phyloP scores from a whole-genome alignment of 2,329 filamentous ascomycete species.

The Cytospora piceicola region DNA sequence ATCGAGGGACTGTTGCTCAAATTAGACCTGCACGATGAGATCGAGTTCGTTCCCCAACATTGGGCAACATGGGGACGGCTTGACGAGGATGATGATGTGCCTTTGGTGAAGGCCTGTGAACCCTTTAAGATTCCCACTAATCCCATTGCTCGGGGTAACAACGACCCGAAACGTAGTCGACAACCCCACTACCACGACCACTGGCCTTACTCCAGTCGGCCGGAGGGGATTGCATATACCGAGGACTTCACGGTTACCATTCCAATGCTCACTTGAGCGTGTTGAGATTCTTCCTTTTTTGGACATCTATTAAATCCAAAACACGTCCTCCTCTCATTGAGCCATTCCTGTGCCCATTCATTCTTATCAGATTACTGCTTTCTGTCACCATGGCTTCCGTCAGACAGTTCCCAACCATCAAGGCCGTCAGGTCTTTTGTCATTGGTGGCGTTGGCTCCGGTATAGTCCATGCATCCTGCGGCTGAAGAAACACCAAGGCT shows the following conservation, averaged over 20 bases:
- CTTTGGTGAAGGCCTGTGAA: neutral
- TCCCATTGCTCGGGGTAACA: slow-evolving; percentile 23
- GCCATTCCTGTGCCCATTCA: neutral
- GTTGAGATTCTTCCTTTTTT: neutral
- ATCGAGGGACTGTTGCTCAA: too few species aligned
- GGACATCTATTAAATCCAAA: neutral
- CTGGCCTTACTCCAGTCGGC: slow-evolving; percentile 14
- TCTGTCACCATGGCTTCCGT: slow-evolving; percentile 50
- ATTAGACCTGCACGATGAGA: too few species aligned
- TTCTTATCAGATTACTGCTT: neutral
- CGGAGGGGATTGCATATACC: slow-evolving; percentile 4
- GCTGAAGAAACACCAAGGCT: neutral
- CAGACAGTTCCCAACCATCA: slow-evolving; percentile 72
- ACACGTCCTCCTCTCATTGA: neutral
- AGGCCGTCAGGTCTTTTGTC: slow-evolving; percentile 73
- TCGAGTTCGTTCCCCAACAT: too few species aligned
- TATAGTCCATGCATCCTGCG: slow-evolving; percentile 41
- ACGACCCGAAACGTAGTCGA: slow-evolving; percentile 17
- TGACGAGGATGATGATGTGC: too few species aligned
- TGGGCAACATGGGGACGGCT: too few species aligned
- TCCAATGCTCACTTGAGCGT: neutral
- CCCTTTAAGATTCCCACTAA: neutral
- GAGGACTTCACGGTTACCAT: neutral
- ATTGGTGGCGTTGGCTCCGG: slow-evolving; percentile 64
- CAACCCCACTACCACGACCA: slow-evolving; percentile 22